phyloP scores from a whole-genome alignment of 1,284 basidiomycete genomes.

The Tilletia caries region DNA sequence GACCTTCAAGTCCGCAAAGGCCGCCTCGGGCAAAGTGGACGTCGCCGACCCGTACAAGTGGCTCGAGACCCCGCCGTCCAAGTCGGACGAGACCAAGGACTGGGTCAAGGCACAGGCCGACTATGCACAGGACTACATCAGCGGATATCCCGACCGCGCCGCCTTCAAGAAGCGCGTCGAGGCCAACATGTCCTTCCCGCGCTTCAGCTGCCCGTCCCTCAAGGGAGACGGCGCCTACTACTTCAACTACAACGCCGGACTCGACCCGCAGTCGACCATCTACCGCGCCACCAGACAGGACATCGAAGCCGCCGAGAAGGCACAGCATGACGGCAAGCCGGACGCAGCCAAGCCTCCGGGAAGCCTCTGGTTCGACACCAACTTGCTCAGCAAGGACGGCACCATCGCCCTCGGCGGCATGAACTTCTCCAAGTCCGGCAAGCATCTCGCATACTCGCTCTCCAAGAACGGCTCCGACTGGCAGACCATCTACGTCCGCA shows the following conservation, averaged over 20 bases:
- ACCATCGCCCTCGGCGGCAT: conserved; percentile 43
- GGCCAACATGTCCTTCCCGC: conserved; percentile 46
- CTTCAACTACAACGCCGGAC: conserved; percentile 49
- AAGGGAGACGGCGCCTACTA: conserved; percentile 48
- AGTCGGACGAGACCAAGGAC: conserved; percentile 45
- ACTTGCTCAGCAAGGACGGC: conserved; percentile 45
- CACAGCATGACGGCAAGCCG: conserved; percentile 20
- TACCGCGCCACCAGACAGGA: conserved; percentile 37
- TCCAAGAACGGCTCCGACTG: conserved; percentile 50
- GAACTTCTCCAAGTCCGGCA: conserved; percentile 45
- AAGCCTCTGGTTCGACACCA: conserved; percentile 48
- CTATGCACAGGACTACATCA: conserved; percentile 39
- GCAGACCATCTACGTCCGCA: conserved; percentile 44
- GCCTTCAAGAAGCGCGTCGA: conserved; percentile 42
- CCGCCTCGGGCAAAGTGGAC: conserved; percentile 31
- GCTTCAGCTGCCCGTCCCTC: conserved; percentile 42
- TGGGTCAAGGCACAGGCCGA: conserved; percentile 46
- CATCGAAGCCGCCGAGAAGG: conserved; percentile 23
- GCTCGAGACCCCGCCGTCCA: conserved; percentile 48
- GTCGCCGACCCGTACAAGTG: conserved; percentile 50
- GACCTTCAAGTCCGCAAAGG: conserved; percentile 37
- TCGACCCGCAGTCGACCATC: conserved; percentile 46
- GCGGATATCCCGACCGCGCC: conserved; percentile 36
- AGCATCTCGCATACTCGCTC: conserved; percentile 47
- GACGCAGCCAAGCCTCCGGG: conserved; percentile 37